Conservation (phyloP, 169 alveolate genomes). For the Cystoisospora suis region DNA sequence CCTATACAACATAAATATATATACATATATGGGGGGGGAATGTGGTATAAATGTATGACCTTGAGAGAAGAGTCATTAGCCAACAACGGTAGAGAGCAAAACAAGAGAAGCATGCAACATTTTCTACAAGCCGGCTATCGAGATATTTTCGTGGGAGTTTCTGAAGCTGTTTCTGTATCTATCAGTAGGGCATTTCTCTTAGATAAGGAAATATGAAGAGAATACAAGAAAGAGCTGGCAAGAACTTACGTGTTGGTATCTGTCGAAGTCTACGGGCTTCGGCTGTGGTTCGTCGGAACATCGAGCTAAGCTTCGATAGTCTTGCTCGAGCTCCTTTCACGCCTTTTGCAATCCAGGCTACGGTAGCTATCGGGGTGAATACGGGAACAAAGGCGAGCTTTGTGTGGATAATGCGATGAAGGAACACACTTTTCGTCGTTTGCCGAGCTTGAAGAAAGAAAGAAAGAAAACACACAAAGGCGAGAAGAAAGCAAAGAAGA, state of each 20-base stretch:
- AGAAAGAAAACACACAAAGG: no score
- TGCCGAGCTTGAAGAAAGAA: not conserved
- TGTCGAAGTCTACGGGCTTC: conserved; percentile 16
- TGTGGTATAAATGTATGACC: no score
- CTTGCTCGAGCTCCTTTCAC: not conserved
- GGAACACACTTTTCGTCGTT: not conserved
- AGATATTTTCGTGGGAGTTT: not conserved
- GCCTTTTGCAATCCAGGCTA: conserved; percentile 6
- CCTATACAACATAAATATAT: no score
- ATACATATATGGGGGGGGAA: no score
- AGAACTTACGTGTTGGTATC: not conserved
- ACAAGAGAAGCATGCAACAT: not conserved
- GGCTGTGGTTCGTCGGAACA: not conserved
- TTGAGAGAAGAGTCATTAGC: not conserved
- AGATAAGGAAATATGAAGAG: no score
- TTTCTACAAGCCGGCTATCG: not conserved
- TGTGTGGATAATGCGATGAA: not conserved
- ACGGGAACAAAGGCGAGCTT: conserved; percentile 16
- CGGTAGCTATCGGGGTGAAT: not conserved
- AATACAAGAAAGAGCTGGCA: no score
- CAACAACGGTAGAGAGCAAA: not conserved
- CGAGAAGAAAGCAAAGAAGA: no score
- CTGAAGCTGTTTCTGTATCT: not conserved
- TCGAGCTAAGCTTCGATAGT: not conserved
- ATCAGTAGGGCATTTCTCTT: not conserved